A percentile compares a stretch with the other conserved stretches of the same genome.
phyloP scores from a whole-genome alignment of 208 protist species.

The Leishmania lainsoni region DNA sequence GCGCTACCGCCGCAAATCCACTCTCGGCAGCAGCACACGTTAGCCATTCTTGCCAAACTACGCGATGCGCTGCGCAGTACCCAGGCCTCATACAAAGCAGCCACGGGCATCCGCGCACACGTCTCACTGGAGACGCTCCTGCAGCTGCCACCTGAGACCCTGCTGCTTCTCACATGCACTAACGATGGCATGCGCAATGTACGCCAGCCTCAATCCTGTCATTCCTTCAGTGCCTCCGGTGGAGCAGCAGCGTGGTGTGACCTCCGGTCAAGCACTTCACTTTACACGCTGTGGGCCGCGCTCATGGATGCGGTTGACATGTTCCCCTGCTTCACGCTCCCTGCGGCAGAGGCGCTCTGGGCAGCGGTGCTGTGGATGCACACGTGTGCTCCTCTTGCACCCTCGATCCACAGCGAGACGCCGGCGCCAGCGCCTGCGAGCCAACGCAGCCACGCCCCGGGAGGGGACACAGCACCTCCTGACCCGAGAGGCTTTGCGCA shows the following conservation, averaged over 20 bases:
- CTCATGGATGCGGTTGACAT: conserved; percentile 11
- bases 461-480: not conserved
- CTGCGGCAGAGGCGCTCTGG: conserved; percentile 19
- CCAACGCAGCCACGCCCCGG: not conserved
- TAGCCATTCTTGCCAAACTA: conserved; percentile 9
- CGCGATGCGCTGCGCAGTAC: conserved; percentile 22
- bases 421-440: not conserved
- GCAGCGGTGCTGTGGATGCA: conserved; percentile 33
- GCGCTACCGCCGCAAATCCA: not conserved
- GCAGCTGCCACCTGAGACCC: conserved; percentile 21
- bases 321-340: conserved; percentile 6
- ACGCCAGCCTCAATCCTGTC: not conserved
- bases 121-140: conserved; percentile 23
- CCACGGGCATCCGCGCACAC: not conserved
- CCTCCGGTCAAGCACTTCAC: conserved; percentile 9
- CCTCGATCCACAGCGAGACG: not conserved
- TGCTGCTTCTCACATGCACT: conserved; percentile 4
- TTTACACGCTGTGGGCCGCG: conserved; percentile 20
- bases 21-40: not conserved
- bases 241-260: conserved; percentile 1
- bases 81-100: conserved; percentile 16
- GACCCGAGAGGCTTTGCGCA: not conserved
- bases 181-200: not conserved
- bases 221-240: not conserved
- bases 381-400: not conserved